Evolutionary conservation across 768 basidiomycete genomes (phyloP).

Genomic region (Rhizopogon vulgaris): DNA sequence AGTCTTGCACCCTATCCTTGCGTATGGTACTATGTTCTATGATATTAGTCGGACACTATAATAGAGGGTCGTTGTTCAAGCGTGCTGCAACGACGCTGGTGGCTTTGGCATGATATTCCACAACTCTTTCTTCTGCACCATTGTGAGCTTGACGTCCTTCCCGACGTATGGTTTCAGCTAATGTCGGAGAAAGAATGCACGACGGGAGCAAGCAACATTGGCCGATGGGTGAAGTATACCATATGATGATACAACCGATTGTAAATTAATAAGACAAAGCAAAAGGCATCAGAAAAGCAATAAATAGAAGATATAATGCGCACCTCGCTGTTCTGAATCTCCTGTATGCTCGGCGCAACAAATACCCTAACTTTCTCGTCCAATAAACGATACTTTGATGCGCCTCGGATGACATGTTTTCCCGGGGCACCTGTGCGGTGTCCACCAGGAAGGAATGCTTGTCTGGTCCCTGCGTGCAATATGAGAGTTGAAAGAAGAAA

Average conservation of each 20-base stretch:
- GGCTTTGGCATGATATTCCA: background rate
- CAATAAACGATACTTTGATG: slow-evolving; percentile 73
- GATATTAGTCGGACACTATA: background rate
- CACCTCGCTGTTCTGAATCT: slow-evolving; percentile 53
- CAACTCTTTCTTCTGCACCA: slow-evolving; percentile 1
- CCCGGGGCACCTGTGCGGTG: slow-evolving; percentile 87
- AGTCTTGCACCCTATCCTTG: background rate
- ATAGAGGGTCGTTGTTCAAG: background rate
- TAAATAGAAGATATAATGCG: slow-evolving; percentile 17
- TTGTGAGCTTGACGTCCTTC: background rate
- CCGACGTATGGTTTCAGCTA: slow-evolving; percentile 3
- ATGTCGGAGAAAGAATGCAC: background rate
- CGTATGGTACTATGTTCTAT: background rate
- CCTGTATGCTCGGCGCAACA: slow-evolving; percentile 69
- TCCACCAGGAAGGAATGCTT: slow-evolving; percentile 77
- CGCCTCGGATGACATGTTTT: slow-evolving; percentile 71
- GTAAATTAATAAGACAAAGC: background rate
- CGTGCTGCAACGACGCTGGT: background rate
- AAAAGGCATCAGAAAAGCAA: background rate
- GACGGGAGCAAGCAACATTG: no score
- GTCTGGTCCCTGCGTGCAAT: slow-evolving; percentile 61
- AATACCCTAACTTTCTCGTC: slow-evolving; percentile 82
- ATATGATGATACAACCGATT: background rate
- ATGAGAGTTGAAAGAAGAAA: background rate
- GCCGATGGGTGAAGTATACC: no score